A percentile compares a stretch with the other conserved stretches of the same genome.
phyloP scores from a whole-genome alignment of 2,329 filamentous ascomycete species.

The Talaromyces sp. region DNA sequence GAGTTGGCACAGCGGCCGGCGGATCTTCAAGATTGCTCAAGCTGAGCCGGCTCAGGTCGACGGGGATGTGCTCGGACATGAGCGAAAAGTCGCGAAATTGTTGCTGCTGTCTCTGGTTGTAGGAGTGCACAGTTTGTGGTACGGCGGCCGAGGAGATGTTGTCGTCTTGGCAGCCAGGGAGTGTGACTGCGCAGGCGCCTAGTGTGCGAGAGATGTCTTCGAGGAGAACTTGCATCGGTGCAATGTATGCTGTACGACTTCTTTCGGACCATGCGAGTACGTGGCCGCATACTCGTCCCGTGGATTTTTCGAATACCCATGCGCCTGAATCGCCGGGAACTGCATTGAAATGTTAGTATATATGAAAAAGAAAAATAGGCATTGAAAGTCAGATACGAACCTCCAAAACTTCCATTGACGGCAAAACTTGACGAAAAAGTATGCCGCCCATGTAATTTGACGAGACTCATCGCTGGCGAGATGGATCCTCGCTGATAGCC shows the following conservation, averaged over 20 bases:
- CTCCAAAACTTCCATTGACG: slow-evolving; percentile 56
- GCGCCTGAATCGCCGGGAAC: slow-evolving; percentile 88
- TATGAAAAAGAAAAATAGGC: not conserved
- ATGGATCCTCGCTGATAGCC: slow-evolving; percentile 77
- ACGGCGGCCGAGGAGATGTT: slow-evolving; percentile 18
- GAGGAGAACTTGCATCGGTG: slow-evolving; percentile 86
- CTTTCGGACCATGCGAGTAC: slow-evolving; percentile 81
- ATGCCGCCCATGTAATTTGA: slow-evolving; percentile 79
- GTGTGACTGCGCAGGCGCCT: slow-evolving; percentile 61
- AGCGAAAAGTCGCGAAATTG: slow-evolving; percentile 16
- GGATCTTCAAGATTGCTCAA: slow-evolving; percentile 18
- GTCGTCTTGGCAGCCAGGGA: slow-evolving; percentile 52
- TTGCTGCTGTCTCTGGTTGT: slow-evolving; percentile 17
- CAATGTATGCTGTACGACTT: slow-evolving; percentile 82
- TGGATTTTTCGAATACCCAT: slow-evolving; percentile 78
- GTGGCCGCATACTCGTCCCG: slow-evolving; percentile 81
- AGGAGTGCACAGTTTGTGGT: slow-evolving; percentile 14
- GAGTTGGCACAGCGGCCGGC: not conserved
- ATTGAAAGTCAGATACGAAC: slow-evolving; percentile 25
- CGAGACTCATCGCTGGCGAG: slow-evolving; percentile 69
- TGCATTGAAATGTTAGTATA: slow-evolving; percentile 15
- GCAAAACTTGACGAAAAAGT: slow-evolving; percentile 71
- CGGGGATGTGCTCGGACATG: slow-evolving; percentile 21
- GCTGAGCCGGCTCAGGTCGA: slow-evolving; percentile 20
- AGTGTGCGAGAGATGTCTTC: slow-evolving; percentile 79